Conservation (phyloP, 2,329 filamentous ascomycete species). For the Pezicula rhizophila region DNA sequence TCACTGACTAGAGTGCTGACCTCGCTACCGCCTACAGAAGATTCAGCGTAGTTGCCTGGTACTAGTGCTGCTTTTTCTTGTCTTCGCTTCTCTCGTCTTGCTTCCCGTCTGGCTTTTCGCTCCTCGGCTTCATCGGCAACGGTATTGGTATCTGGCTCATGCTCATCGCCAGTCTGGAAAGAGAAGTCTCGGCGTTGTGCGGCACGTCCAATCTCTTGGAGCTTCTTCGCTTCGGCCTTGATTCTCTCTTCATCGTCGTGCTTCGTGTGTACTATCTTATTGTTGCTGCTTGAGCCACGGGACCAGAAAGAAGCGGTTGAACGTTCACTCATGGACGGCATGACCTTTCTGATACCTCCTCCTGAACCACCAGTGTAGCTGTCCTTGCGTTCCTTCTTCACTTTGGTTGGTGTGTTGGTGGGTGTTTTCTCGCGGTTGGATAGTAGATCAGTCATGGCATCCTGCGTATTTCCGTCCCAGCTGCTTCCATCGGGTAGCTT, state of each 20-base stretch:
- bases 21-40: slow-evolving; percentile 12
- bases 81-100: slow-evolving; percentile 5
- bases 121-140: slow-evolving; percentile 11
- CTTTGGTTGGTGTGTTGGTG: slow-evolving; percentile 42
- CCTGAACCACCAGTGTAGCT: slow-evolving; percentile 14
- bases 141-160: slow-evolving; percentile 3
- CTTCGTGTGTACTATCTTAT: not conserved
- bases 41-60: slow-evolving; percentile 15
- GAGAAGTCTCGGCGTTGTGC: slow-evolving; percentile 27
- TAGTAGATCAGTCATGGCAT: slow-evolving; percentile 47
- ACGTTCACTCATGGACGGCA: slow-evolving; percentile 3
- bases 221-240: slow-evolving; percentile 47
- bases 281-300: slow-evolving; percentile 5
- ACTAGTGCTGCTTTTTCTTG: slow-evolving; percentile 10
- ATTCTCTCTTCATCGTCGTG: slow-evolving; percentile 37
- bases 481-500: slow-evolving; percentile 69
- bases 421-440: slow-evolving; percentile 51
- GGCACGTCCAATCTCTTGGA: slow-evolving; percentile 47
- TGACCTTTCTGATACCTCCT: slow-evolving; percentile 25
- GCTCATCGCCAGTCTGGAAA: slow-evolving; percentile 26
- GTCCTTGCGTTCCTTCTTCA: slow-evolving; percentile 19
- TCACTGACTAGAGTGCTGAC: slow-evolving; percentile 14
- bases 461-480: slow-evolving; percentile 70
- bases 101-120: slow-evolving; percentile 5
- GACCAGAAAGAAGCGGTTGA: slow-evolving; percentile 10